These are phyloP conservation scores for Ascochyta rabiei DNA, from an alignment of 2,329 filamentous ascomycete species.

Conservation along the genomic window DNA sequence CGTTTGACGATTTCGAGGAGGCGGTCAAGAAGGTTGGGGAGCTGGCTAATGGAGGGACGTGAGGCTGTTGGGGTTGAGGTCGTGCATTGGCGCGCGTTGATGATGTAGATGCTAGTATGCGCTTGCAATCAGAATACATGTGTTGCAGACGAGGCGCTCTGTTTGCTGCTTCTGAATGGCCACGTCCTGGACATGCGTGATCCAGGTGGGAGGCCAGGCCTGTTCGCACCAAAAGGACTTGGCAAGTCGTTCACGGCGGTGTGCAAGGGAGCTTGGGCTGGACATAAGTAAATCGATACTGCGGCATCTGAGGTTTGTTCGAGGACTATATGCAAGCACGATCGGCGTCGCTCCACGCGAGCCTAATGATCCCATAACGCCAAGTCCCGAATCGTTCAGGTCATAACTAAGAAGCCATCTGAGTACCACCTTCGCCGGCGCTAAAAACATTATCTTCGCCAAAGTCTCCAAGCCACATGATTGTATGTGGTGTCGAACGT, in stretches of 20 bases:
- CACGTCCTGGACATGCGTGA: too few species aligned
- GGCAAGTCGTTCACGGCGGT: not conserved
- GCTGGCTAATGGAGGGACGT: conserved; percentile 27
- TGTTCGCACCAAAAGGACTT: not conserved
- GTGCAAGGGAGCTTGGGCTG: not conserved
- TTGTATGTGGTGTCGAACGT: conserved; percentile 5
- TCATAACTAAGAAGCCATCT: conserved; percentile 23
- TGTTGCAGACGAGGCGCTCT: not conserved
- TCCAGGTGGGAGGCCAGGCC: too few species aligned
- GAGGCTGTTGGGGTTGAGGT: not conserved
- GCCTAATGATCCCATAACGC: conserved; percentile 35
- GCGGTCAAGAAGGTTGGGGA: conserved; percentile 54
- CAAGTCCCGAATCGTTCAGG: conserved; percentile 36
- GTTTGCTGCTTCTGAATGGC: too few species aligned
- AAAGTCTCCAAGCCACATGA: conserved; percentile 12
- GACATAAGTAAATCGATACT: conserved; percentile 17
- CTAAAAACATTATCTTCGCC: conserved; percentile 24
- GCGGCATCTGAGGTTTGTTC: conserved; percentile 20
- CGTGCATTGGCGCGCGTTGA: not conserved
- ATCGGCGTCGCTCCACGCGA: conserved; percentile 27
- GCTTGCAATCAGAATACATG: not conserved
- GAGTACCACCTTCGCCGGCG: conserved; percentile 25
- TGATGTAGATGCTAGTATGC: not conserved
- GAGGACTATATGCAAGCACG: conserved; percentile 35
- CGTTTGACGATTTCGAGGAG: conserved; percentile 77